Percentiles rank a stretch among this genome's conserved stretches.
Conservation (phyloP, 2,329 filamentous ascomycete species). For the Penicillium sp. region DNA sequence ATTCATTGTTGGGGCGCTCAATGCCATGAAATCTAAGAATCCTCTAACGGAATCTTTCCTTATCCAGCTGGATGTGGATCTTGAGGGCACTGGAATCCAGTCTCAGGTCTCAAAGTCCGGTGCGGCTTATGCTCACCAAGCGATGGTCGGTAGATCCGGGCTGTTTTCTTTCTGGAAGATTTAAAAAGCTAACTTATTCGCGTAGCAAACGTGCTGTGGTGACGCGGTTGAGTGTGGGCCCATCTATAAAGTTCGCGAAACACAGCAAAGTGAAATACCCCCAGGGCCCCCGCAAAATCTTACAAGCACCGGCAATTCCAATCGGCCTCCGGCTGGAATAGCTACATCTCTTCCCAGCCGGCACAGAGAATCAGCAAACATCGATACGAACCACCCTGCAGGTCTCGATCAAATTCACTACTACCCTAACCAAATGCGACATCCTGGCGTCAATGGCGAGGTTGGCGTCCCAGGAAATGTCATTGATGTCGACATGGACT, state of each 20-base stretch:
- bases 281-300: not conserved
- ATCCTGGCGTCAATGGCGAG: slow-evolving; percentile 1
- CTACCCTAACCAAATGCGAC: slow-evolving; percentile 7
- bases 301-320: slow-evolving; percentile 2
- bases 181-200: slow-evolving; percentile 1
- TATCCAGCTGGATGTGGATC: slow-evolving; percentile 87
- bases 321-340: slow-evolving; percentile 3
- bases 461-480: slow-evolving; percentile 1
- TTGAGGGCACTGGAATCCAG: slow-evolving; percentile 59
- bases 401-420: slow-evolving; percentile 8
- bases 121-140: slow-evolving; percentile 4
- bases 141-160: slow-evolving; percentile 10
- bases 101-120: slow-evolving; percentile 16
- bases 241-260: slow-evolving; percentile 10
- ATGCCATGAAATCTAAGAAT: slow-evolving; percentile 81
- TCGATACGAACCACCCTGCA: not conserved
- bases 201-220: slow-evolving; percentile 12
- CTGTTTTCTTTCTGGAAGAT: not conserved
- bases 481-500: slow-evolving; percentile 32
- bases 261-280: not conserved
- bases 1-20: slow-evolving; percentile 87
- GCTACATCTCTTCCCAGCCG: slow-evolving; percentile 29
- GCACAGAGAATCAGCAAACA: slow-evolving; percentile 14
- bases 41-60: slow-evolving; percentile 93
- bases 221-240: slow-evolving; percentile 11